Percentiles rank a stretch among this genome's conserved stretches.
Conservation (phyloP, 225 moss, liverwort and hornwort genomes). For the Polytrichum commune region DNA sequence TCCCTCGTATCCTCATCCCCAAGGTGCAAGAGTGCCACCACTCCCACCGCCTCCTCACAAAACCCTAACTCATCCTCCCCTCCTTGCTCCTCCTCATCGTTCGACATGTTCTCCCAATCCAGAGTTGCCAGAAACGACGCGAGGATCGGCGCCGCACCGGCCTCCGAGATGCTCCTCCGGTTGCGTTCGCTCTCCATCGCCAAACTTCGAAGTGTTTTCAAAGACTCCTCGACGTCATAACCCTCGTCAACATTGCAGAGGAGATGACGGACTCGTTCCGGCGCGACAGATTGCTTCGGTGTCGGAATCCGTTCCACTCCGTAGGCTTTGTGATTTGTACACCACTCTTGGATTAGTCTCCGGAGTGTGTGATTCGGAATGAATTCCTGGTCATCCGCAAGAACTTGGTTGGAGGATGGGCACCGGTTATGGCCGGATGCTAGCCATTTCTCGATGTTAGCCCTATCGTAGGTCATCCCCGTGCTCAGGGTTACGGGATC, state of each 20-base stretch:
- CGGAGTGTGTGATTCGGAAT: constrained; percentile 70
- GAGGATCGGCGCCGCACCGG: constrained; percentile 37
- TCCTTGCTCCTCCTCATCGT: neutral
- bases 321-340: constrained; percentile 25
- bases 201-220: constrained; percentile 30
- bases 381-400: constrained; percentile 28
- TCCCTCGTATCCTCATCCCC: constrained; percentile 29
- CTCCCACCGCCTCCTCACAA: constrained; percentile 47
- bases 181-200: constrained; percentile 43
- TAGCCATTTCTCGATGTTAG: constrained; percentile 72
- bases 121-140: constrained; percentile 13
- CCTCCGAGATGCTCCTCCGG: constrained; percentile 25
- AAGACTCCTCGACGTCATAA: constrained; percentile 10
- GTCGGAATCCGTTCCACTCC: constrained; percentile 53
- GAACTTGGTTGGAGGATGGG: constrained; percentile 57
- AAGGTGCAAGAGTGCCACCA: constrained; percentile 42
- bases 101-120: constrained; percentile 1
- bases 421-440: constrained; percentile 52
- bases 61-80: constrained; percentile 15
- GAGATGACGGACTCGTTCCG: constrained; percentile 28
- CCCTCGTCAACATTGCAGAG: constrained; percentile 17
- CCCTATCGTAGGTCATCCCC: constrained; percentile 72
- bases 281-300: constrained; percentile 29
- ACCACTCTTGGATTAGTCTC: constrained; percentile 65
- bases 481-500: constrained; percentile 77